phyloP scores from a whole-genome alignment of 805 yeast species.

The Ogataea parapolymorpha region DNA sequence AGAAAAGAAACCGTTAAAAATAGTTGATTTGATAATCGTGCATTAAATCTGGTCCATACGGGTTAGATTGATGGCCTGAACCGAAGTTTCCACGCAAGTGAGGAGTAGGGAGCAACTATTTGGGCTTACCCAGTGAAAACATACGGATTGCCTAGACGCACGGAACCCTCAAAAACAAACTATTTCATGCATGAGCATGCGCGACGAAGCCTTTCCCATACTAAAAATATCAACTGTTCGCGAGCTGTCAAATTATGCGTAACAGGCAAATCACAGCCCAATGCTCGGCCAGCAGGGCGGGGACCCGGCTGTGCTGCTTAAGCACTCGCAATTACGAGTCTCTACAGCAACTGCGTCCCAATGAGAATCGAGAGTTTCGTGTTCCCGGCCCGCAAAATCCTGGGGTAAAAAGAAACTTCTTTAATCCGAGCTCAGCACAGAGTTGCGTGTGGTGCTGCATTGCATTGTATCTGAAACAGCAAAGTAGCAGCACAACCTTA shows the following conservation, averaged over 20 bases:
- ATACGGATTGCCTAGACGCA: background rate
- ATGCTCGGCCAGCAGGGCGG: background rate
- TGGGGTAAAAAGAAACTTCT: background rate
- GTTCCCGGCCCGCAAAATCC: background rate
- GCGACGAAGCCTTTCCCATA: background rate
- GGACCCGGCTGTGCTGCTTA: background rate
- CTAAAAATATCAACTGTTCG: background rate
- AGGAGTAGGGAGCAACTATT: conserved; percentile 2
- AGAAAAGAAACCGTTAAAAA: conserved; percentile 2
- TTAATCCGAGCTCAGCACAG: background rate
- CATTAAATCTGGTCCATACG: conserved; percentile 6
- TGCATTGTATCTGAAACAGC: conserved; percentile 2
- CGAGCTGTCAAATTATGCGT: background rate
- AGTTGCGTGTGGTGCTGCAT: background rate
- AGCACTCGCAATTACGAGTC: background rate
- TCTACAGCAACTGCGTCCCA: background rate
- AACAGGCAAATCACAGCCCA: background rate
- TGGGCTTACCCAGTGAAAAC: background rate
- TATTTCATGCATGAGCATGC: conserved; percentile 3
- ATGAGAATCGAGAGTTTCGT: background rate
- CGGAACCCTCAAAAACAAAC: conserved; percentile 1
- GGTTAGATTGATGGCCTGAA: background rate
- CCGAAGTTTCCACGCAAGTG: background rate
- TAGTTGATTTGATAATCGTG: background rate
- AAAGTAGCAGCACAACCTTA: background rate